These are phyloP conservation scores for Apiospora pterosperma DNA, from an alignment of 2,329 filamentous ascomycete genomes.

Conservation along the genomic window DNA sequence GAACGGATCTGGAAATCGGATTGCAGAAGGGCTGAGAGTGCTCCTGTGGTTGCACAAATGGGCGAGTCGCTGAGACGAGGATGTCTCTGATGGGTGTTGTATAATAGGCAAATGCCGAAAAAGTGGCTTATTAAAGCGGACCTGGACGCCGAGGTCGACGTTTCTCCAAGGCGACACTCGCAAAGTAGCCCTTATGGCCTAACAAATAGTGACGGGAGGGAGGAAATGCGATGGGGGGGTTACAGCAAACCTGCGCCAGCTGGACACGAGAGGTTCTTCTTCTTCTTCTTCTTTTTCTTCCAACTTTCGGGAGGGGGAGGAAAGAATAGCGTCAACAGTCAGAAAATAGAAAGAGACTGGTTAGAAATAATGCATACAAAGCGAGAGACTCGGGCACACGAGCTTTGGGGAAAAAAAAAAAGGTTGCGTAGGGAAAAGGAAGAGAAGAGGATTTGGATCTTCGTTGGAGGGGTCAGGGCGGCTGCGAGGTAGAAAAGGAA, in stretches of 20 bases:
- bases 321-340: neutral
- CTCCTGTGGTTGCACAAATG: constrained; percentile 6
- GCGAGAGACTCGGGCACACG: constrained; percentile 10
- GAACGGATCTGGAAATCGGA: neutral
- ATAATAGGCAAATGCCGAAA: constrained; percentile 13
- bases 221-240: neutral
- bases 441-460: constrained; percentile 8
- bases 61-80: constrained; percentile 19
- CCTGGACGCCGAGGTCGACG: constrained; percentile 5
- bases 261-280: neutral
- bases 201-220: neutral
- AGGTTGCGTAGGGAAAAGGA: constrained; percentile 1
- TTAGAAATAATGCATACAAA: constrained; percentile 8
- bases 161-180: neutral
- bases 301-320: neutral
- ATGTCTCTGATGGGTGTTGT: constrained; percentile 17
- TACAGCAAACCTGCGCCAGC: constrained; percentile 1
- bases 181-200: neutral
- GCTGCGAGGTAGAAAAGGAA: constrained; percentile 10
- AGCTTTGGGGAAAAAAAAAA: constrained; percentile 12
- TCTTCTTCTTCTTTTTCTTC: neutral
- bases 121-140: constrained; percentile 13
- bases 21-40: neutral
- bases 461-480: constrained; percentile 11
- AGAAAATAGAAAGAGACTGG: constrained; percentile 6